Evolutionary conservation across 1,139 yeast genomes (phyloP), one percentile per base, ranked within the genome.

Genomic region (Keqinozyma sinolaborantium): DNA sequence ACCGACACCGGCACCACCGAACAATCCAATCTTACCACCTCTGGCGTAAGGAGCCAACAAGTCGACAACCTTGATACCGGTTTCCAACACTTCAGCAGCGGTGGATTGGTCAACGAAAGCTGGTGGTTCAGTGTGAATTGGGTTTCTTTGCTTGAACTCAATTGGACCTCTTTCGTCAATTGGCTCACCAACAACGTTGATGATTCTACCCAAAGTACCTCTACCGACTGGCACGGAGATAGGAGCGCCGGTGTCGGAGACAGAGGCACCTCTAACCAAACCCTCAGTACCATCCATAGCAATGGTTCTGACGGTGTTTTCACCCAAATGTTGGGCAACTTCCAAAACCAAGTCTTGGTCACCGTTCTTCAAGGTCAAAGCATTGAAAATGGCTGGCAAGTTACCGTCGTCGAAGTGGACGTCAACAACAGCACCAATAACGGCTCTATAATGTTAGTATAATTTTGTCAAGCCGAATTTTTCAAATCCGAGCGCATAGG

Each of bases 1-100:
- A 77, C 98, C 98, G 87, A 92, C 98, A 90, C 98, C 98, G 72
- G 98, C 98, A 90, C 98, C 98, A 79, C 98, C 98, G 85, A 92
- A 92, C 65, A 92, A 83, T 82, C 98, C 98, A 86, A 92, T 92
- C 83, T 92, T 92, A 86, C 98, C 98, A 85, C 98, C 98, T 85
- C 97, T 90, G 66, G 98, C 98, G 78, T 92, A 92, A 56, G 98
- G 98, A 53, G 98, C 98, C 57, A 92, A 83, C 66, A 92, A 80
- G 69, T 92, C 98, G 75, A 92, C 98, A 70, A 92, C 98, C 83
- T 92, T 92, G 68, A 92, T 92, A 86, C 98, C 98, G 49, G 98
- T 92, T 77, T 90, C 98, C 66, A 92, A 82, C 60, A 92, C 90
- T 78, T 92, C 97, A 50, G 98, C 97, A 51, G 82, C 73, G 56